phyloP scores from a whole-genome alignment of 441 rosid genomes.

The Aquilaria agallochum region DNA sequence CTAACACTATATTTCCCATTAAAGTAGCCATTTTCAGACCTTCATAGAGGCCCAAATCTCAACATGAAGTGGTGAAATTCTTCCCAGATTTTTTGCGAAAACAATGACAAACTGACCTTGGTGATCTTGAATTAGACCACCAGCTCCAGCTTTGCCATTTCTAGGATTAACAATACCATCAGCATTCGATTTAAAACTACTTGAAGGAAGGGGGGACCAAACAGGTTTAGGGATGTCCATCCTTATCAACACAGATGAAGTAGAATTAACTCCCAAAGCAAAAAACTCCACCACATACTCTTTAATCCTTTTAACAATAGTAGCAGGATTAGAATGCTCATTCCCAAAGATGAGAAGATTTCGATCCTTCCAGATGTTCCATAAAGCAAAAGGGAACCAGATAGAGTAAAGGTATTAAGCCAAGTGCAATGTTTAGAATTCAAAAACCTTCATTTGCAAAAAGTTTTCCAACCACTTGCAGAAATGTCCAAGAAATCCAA shows the following conservation, averaged over 20 bases:
- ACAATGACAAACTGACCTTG: background rate
- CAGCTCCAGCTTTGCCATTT: background rate
- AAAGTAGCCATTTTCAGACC: too few species aligned
- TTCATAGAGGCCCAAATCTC: too few species aligned
- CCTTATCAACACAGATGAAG: too few species aligned
- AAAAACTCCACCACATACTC: background rate
- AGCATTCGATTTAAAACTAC: background rate
- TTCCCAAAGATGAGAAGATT: background rate
- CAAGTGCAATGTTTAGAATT: background rate
- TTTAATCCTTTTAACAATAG: background rate
- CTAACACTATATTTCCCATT: too few species aligned
- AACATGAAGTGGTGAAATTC: too few species aligned
- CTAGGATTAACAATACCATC: background rate
- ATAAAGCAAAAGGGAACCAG: background rate
- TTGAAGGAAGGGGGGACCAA: background rate
- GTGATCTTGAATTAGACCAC: background rate
- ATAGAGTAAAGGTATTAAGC: background rate
- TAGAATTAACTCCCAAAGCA: background rate
- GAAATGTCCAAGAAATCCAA: background rate
- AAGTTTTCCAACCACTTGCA: background rate
- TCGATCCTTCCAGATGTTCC: background rate
- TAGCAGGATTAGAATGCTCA: background rate
- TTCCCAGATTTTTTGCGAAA: too few species aligned
- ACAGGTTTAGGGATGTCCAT: background rate
- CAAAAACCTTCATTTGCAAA: too few species aligned